These are phyloP conservation scores for Hirsutella thompsonii DNA, from an alignment of 2,329 filamentous ascomycete species.

Conservation along the genomic window DNA sequence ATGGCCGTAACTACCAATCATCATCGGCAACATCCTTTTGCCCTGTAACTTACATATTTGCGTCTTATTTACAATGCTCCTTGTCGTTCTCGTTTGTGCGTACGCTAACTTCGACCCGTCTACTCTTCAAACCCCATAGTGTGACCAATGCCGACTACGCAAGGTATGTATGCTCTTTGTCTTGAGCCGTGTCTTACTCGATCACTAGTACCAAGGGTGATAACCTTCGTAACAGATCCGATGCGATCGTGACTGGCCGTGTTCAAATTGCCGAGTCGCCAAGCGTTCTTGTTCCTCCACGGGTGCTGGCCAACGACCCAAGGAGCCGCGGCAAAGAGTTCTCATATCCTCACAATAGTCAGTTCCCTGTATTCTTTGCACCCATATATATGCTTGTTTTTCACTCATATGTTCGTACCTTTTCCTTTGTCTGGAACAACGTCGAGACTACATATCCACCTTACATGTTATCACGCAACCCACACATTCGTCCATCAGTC, in stretches of 20 bases:
- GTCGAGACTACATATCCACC: too few species aligned
- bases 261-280: slow-evolving; percentile 42
- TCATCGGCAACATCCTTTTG: too few species aligned
- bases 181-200: not conserved
- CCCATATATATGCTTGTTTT: slow-evolving; percentile 1
- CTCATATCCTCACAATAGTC: slow-evolving; percentile 50
- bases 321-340: slow-evolving; percentile 41
- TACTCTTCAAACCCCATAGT: slow-evolving; percentile 15
- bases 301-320: slow-evolving; percentile 38
- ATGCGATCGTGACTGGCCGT: slow-evolving; percentile 45
- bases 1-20: too few species aligned
- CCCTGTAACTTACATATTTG: too few species aligned
- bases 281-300: slow-evolving; percentile 41
- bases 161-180: slow-evolving; percentile 18
- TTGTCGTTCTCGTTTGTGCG: not conserved
- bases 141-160: slow-evolving; percentile 29
- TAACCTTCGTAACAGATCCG: slow-evolving; percentile 30
- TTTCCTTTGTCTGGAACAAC: too few species aligned
- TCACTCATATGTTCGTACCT: too few species aligned
- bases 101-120: not conserved
- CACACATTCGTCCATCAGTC: too few species aligned
- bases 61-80: too few species aligned
- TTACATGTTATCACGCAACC: too few species aligned
- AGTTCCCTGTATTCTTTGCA: too few species aligned
- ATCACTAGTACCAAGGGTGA: not conserved